Evolutionary conservation across 306 rosid species (phyloP), one percentile per base, ranked within the genome.

Genomic region (Vachellia collinsii): DNA sequence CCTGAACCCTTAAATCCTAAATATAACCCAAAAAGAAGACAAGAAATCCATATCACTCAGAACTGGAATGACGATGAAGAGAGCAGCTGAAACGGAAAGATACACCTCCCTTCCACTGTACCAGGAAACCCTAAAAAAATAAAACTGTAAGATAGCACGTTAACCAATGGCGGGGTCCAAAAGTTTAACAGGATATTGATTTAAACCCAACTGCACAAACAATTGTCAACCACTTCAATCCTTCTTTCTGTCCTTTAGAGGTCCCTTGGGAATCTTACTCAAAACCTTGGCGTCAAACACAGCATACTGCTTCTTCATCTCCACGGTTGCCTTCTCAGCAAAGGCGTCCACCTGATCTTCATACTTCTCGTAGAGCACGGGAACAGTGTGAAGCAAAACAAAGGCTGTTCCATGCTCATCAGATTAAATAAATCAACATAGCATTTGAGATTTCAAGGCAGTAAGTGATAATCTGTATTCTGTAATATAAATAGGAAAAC

Each of bases 251-350:
- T 87, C 89, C 86, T 90, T 93, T 86, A 86, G 59, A 34, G 88
- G 88, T 8, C 97, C 93, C 80, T 71, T 87, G 25, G 97, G 97
- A 70, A 93, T 88, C 89, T 91, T 93, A 85, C 97, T 91, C 77
- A 93, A 81, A 23, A 96, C 99, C 91, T 90, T 93, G 0, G 85
- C 93, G 79, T 93, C 98, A 70, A 93, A 92, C 72, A 96, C 94
- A 3, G 87, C 97, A 81, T 93, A 93, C 79, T 89, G 97, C 93
- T 90, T 93, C 84, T 93, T 96, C 43, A 93, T 34, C 90, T 90
- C 91, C 22, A 64, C 73, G 17, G 78, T 74, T 37, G 92, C 97
- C 85, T 90, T 96, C 97, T 93, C 97, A 4, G 94, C 97, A 10
- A 89, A 84, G 1, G 94, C 66, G 75, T 96, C 99, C 42, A 96